Conservation (phyloP, 2,329 filamentous ascomycete genomes). For the Verticillium zaregamsianum region DNA sequence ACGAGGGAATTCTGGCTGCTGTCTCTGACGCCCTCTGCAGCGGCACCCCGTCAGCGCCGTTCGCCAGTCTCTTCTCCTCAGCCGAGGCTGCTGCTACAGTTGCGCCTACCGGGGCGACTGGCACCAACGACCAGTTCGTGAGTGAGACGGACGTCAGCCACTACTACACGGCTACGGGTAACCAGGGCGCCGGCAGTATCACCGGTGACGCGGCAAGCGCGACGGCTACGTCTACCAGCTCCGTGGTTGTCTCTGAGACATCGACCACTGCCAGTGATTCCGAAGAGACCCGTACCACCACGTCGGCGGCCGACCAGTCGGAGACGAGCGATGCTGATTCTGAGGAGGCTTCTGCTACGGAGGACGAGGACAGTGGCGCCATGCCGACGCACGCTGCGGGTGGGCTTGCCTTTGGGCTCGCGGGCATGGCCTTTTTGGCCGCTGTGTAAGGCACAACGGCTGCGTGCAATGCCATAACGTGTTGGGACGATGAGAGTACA, state of each 20-base stretch:
- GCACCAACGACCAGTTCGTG: constrained; percentile 25
- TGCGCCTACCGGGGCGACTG: constrained; percentile 24
- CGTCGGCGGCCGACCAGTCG: background rate
- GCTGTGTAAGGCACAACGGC: constrained; percentile 16
- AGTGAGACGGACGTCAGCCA: constrained; percentile 34
- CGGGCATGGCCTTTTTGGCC: constrained; percentile 21
- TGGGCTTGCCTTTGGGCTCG: constrained; percentile 19
- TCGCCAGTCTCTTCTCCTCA: constrained; percentile 14
- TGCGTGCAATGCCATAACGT: background rate
- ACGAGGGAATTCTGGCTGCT: constrained; percentile 26
- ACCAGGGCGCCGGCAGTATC: constrained; percentile 35
- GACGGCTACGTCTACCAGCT: constrained; percentile 14
- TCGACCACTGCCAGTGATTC: constrained; percentile 8
- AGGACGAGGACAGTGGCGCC: constrained; percentile 13
- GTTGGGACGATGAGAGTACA: no score
- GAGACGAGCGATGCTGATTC: background rate
- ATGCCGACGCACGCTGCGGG: constrained; percentile 20
- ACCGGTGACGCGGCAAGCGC: constrained; percentile 32
- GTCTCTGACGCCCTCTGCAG: constrained; percentile 30
- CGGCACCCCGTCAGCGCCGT: constrained; percentile 30
- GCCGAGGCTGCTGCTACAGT: background rate
- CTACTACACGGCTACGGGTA: constrained; percentile 34
- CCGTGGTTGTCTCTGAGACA: constrained; percentile 3
- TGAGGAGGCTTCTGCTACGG: background rate
- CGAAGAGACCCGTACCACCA: background rate